Evolutionary conservation across 805 yeast species (phyloP).

Genomic region (Lipomyces sp.): DNA sequence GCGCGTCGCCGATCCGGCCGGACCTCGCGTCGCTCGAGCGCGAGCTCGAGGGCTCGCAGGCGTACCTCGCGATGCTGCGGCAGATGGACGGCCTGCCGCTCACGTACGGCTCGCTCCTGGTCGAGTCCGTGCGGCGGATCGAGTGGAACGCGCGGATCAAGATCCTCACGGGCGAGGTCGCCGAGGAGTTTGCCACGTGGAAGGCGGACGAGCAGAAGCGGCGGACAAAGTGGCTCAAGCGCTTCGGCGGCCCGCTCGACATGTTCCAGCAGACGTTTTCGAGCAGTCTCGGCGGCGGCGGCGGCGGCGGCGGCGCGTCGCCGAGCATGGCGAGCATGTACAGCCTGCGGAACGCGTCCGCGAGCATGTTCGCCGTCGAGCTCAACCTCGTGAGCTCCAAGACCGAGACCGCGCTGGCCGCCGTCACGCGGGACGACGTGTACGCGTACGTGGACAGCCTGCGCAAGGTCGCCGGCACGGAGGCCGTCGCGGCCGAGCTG

Average conservation of each 20-base stretch:
- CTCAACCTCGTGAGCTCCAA: constrained; percentile 20
- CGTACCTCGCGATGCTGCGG: constrained; percentile 35
- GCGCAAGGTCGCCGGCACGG: constrained; percentile 28
- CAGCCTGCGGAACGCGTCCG: constrained; percentile 20
- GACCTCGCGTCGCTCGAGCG: constrained; percentile 31
- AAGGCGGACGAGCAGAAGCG: constrained; percentile 55
- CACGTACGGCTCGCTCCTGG: constrained; percentile 39
- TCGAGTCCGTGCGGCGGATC: constrained; percentile 37
- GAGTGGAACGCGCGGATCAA: constrained; percentile 33
- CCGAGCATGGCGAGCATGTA: constrained; percentile 11
- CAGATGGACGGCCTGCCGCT: constrained; percentile 40
- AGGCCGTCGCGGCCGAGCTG: constrained; percentile 34
- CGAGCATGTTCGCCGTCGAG: constrained; percentile 29
- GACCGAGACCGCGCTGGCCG: constrained; percentile 4
- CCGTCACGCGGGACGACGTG: constrained; percentile 23
- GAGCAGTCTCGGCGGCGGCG: not conserved
- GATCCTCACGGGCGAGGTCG: constrained; percentile 30
- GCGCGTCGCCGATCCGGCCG: constrained; percentile 33
- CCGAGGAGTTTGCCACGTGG: constrained; percentile 57
- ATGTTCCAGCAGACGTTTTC: constrained; percentile 14
- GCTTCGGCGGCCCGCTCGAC: constrained; percentile 46
- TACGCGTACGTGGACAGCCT: constrained; percentile 31
- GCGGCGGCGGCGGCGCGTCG: constrained; percentile 1
- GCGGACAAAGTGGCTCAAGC: constrained; percentile 61
- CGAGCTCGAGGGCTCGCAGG: constrained; percentile 33